These are phyloP conservation scores for Globisporangium viniferum DNA, from an alignment of 352 stramenopile genomes.

Conservation along the genomic window DNA sequence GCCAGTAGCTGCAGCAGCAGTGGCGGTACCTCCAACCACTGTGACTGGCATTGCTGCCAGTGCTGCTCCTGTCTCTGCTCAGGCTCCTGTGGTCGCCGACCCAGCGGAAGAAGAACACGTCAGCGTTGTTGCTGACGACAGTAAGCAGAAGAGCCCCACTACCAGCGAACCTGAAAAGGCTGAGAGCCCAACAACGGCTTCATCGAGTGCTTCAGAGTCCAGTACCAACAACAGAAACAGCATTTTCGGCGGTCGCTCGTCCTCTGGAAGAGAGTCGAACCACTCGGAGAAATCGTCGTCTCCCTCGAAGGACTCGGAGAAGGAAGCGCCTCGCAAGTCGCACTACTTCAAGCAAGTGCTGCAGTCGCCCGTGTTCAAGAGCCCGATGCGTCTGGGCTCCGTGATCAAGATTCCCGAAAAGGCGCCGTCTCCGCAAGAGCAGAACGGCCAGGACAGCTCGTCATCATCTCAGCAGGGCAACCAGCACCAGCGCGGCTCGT, in stretches of 20 bases:
- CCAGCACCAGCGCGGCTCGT: slow-evolving; percentile 37
- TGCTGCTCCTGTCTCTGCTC: background rate
- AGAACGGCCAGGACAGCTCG: slow-evolving; percentile 22
- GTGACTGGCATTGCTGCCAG: background rate
- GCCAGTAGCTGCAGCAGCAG: background rate
- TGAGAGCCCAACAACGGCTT: slow-evolving; percentile 8
- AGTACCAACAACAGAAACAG: slow-evolving; percentile 4
- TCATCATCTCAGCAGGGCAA: slow-evolving; percentile 8
- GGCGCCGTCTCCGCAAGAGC: slow-evolving; percentile 33
- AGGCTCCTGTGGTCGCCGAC: background rate
- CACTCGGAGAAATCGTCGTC: slow-evolving; percentile 17
- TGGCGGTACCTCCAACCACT: background rate
- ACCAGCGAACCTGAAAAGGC: slow-evolving; percentile 9
- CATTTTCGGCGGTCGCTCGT: slow-evolving; percentile 13
- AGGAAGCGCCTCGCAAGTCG: slow-evolving; percentile 52
- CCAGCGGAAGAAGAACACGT: slow-evolving; percentile 13
- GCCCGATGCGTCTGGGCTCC: slow-evolving; percentile 67
- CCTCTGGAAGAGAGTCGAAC: slow-evolving; percentile 7
- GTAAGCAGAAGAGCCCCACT: slow-evolving; percentile 15
- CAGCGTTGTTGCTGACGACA: background rate
- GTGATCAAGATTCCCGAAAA: slow-evolving; percentile 69
- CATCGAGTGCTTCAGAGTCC: slow-evolving; percentile 18
- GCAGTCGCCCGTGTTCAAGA: slow-evolving; percentile 81
- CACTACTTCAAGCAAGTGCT: slow-evolving; percentile 87
- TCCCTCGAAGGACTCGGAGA: slow-evolving; percentile 19